A percentile compares a stretch with the other conserved stretches of the same genome.
Conservation (phyloP, 257 asterid genomes). For the Parsonsia alboflavescens region DNA sequence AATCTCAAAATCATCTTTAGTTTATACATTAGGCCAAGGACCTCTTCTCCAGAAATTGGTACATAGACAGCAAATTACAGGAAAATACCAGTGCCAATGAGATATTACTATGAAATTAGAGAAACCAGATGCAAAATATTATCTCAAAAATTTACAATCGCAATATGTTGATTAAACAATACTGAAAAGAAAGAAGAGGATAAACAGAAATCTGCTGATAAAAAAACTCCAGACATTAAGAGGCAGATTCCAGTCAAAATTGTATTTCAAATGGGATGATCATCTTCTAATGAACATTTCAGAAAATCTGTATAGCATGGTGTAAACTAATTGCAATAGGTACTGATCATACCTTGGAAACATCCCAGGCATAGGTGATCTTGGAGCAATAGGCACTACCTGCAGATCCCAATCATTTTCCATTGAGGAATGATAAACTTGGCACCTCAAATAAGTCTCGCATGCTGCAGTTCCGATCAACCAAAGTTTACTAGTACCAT, state of each 20-base stretch:
- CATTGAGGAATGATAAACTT: slow-evolving; percentile 89
- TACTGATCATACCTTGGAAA: slow-evolving; percentile 57
- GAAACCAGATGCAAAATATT: background rate
- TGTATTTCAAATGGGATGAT: background rate
- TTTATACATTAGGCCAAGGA: background rate
- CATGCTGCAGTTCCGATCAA: slow-evolving; percentile 93
- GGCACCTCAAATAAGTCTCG: slow-evolving; percentile 93
- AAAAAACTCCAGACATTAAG: background rate
- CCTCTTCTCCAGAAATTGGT: background rate
- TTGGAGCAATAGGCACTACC: slow-evolving; percentile 78
- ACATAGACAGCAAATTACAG: background rate
- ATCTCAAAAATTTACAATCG: background rate
- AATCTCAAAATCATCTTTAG: background rate
- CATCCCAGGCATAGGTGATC: slow-evolving; percentile 66
- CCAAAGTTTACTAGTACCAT: slow-evolving; percentile 43
- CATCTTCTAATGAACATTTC: background rate
- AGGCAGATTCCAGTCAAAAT: background rate
- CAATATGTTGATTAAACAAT: too few relatives aligned
- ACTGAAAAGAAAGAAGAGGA: background rate
- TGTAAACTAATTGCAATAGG: background rate
- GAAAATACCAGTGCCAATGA: background rate
- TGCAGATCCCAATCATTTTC: slow-evolving; percentile 96
- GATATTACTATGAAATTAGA: background rate
- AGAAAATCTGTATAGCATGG: background rate
- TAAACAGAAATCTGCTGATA: background rate